Conservation (phyloP, 2,329 filamentous ascomycete species). For the Bertia moriformis region DNA sequence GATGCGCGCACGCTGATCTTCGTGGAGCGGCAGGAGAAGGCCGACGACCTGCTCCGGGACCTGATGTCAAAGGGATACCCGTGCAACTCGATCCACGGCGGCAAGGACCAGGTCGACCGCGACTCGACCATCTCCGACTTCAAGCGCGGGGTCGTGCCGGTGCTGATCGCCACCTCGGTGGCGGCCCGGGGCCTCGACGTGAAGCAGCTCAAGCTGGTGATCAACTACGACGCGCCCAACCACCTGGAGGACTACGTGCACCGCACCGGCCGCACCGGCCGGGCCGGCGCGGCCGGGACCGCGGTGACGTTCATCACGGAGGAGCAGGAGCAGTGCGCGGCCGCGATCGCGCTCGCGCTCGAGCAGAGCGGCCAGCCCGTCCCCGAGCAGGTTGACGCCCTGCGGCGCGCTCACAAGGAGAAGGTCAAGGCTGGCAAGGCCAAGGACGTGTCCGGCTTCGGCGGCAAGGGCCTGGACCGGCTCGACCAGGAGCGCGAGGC, state of each 20-base stretch:
- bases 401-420: slow-evolving; percentile 62
- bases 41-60: slow-evolving; percentile 65
- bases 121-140: slow-evolving; percentile 88
- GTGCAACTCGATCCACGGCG: slow-evolving; percentile 85
- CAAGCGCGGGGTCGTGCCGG: slow-evolving; percentile 76
- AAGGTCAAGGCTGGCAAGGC: slow-evolving; percentile 89
- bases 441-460: slow-evolving; percentile 79
- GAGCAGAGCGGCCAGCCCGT: slow-evolving; percentile 78
- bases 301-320: slow-evolving; percentile 88
- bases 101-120: slow-evolving; percentile 83
- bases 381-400: slow-evolving; percentile 52
- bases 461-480: slow-evolving; percentile 82
- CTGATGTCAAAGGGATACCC: slow-evolving; percentile 74
- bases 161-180: slow-evolving; percentile 87
- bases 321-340: slow-evolving; percentile 79
- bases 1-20: slow-evolving; percentile 83
- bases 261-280: slow-evolving; percentile 79
- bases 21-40: slow-evolving; percentile 81
- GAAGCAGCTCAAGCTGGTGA: slow-evolving; percentile 84
- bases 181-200: slow-evolving; percentile 91
- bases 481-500: slow-evolving; percentile 84
- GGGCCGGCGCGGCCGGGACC: slow-evolving; percentile 85
- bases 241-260: slow-evolving; percentile 96
- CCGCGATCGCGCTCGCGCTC: slow-evolving; percentile 80
- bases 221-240: slow-evolving; percentile 90